Evolutionary conservation across 192 early-diverging fungal genomes (phyloP).

Genomic region (Entomortierella lignicola): DNA sequence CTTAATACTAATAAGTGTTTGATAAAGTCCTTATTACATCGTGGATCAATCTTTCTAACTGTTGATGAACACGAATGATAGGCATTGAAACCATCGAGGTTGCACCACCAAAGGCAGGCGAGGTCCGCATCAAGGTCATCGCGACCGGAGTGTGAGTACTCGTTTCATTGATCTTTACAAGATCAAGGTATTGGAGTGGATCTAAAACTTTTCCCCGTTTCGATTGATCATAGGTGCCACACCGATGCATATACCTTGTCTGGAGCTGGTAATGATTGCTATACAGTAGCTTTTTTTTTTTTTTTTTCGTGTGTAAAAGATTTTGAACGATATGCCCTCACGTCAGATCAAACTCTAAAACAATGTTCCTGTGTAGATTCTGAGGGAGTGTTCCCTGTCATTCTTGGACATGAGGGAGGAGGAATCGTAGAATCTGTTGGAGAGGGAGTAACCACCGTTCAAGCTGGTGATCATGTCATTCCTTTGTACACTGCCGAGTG

Average conservation of each 20-base stretch:
- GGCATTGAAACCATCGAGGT: slow-evolving; percentile 95
- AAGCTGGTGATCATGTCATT: slow-evolving; percentile 95
- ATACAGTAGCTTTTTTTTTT: background rate
- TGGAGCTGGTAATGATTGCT: slow-evolving; percentile 64
- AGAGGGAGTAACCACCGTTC: slow-evolving; percentile 91
- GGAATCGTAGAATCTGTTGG: slow-evolving; percentile 97
- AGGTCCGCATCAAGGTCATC: slow-evolving; percentile 93
- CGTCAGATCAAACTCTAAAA: background rate
- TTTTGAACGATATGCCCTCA: too few relatives aligned
- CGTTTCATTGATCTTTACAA: background rate
- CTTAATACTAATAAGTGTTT: background rate
- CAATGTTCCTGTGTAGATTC: slow-evolving; percentile 61
- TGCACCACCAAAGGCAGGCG: slow-evolving; percentile 91
- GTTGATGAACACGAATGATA: too few relatives aligned
- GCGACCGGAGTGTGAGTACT: slow-evolving; percentile 84
- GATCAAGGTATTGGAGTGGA: background rate
- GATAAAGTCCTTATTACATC: too few relatives aligned
- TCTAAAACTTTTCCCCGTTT: background rate
- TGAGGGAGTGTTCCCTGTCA: slow-evolving; percentile 84
- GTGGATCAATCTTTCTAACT: too few relatives aligned
- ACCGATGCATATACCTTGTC: slow-evolving; percentile 97
- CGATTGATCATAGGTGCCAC: slow-evolving; percentile 71
- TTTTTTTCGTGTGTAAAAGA: background rate
- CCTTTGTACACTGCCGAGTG: slow-evolving; percentile 94
- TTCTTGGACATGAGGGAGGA: slow-evolving; percentile 96